These are phyloP conservation scores for Fusarium musae DNA, from an alignment of 2,329 filamentous ascomycete species.

Conservation along the genomic window DNA sequence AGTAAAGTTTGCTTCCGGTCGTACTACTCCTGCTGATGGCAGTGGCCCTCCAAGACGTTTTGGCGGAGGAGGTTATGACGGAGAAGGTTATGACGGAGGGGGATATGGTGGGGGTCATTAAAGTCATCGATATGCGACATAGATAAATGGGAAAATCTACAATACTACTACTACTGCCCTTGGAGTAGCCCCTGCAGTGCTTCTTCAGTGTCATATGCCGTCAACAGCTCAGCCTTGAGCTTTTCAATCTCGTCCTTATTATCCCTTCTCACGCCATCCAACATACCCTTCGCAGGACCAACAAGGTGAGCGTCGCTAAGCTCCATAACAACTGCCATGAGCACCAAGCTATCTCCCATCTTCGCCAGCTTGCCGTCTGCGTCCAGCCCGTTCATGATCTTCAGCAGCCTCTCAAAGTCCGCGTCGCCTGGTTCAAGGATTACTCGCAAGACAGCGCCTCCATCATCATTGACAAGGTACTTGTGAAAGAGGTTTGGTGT, in stretches of 20 bases:
- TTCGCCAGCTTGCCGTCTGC: not conserved
- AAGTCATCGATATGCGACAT: accelerated
- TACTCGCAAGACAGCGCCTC: not conserved
- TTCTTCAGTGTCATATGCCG: not conserved
- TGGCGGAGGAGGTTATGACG: no score
- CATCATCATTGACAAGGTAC: not conserved
- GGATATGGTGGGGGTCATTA: not conserved
- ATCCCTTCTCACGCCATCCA: not conserved
- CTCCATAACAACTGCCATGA: slow-evolving; percentile 4
- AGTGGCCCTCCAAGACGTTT: no score
- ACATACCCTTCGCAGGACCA: not conserved
- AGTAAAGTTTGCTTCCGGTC: no score
- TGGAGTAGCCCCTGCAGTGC: not conserved
- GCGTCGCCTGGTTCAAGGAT: not conserved
- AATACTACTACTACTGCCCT: no score
- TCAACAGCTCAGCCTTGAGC: not conserved
- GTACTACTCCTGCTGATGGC: no score
- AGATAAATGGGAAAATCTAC: not conserved
- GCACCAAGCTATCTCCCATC: slow-evolving; percentile 5
- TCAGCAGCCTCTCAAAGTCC: not conserved
- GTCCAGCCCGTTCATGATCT: not conserved
- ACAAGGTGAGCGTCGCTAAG: slow-evolving; percentile 1
- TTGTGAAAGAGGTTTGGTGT: not conserved
- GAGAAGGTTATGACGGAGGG: no score
- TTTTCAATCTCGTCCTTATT: not conserved